A percentile compares a stretch with the other conserved stretches of the same genome.
Evolutionary conservation across 2,329 filamentous ascomycete species (phyloP).

Genomic region (Exophiala sp.): DNA sequence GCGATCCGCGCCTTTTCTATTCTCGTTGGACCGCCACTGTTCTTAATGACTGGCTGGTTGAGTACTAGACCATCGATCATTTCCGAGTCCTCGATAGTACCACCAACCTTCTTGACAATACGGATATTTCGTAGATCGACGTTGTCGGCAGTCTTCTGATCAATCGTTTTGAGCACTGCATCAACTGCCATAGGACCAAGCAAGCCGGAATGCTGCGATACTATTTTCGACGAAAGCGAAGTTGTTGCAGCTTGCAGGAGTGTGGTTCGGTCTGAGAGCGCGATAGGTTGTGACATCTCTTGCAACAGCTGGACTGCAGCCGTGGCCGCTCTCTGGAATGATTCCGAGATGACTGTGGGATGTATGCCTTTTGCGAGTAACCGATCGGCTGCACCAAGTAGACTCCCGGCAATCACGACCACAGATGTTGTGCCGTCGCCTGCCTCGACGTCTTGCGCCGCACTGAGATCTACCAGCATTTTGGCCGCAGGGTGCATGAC

Average conservation of each 20-base stretch:
- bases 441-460: slow-evolving; percentile 96
- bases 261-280: slow-evolving; percentile 79
- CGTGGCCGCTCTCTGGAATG: slow-evolving; percentile 90
- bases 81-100: slow-evolving; percentile 97
- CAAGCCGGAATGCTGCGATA: slow-evolving; percentile 91
- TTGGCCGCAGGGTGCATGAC: slow-evolving; percentile 99
- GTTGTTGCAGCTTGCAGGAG: slow-evolving; percentile 96
- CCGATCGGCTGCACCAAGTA: slow-evolving; percentile 88
- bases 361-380: slow-evolving; percentile 91
- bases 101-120: slow-evolving; percentile 95
- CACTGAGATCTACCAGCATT: slow-evolving; percentile 96
- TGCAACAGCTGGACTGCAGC: slow-evolving; percentile 86
- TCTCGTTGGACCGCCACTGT: slow-evolving; percentile 79
- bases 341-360: slow-evolving; percentile 94
- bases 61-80: slow-evolving; percentile 92
- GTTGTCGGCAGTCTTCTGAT: slow-evolving; percentile 91
- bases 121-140: slow-evolving; percentile 95
- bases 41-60: slow-evolving; percentile 90
- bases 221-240: slow-evolving; percentile 96
- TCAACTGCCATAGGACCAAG: slow-evolving; percentile 98
- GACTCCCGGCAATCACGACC: slow-evolving; percentile 92
- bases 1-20: slow-evolving; percentile 98
- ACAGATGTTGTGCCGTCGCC: slow-evolving; percentile 98
- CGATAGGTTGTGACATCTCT: slow-evolving; percentile 92
- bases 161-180: slow-evolving; percentile 91